phyloP scores from a whole-genome alignment of 2,329 filamentous ascomycete genomes.

The Ceratocystiopsis minuta region DNA sequence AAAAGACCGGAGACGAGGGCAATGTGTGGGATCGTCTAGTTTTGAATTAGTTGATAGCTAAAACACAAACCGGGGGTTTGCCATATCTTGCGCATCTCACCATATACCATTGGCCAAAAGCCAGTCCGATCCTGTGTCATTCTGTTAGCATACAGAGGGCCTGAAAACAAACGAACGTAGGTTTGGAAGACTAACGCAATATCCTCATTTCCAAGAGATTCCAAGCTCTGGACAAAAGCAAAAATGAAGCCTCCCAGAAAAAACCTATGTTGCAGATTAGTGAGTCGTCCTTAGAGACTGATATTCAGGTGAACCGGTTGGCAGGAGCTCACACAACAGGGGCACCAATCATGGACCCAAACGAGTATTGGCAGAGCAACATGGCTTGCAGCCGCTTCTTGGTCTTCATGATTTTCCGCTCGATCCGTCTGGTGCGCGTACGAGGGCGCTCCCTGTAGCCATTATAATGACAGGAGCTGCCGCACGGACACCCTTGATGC shows the following conservation, averaged over 20 bases:
- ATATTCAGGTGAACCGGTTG: not conserved
- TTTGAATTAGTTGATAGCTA: not conserved
- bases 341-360: constrained; percentile 13
- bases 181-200: constrained; percentile 3
- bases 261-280: constrained; percentile 5
- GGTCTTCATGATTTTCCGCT: constrained; percentile 4
- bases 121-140: constrained; percentile 1
- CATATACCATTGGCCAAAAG: constrained; percentile 12
- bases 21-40: constrained; percentile 13
- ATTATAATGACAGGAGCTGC: not conserved
- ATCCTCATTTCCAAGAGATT: constrained; percentile 7
- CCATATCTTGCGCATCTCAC: not conserved
- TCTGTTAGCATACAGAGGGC: not conserved
- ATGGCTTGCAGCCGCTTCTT: constrained; percentile 12
- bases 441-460: not conserved
- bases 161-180: too few species aligned
- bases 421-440: constrained; percentile 1
- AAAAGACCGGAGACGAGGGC: constrained; percentile 12
- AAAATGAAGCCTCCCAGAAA: constrained; percentile 14
- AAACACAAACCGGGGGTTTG: too few species aligned
- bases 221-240: constrained; percentile 9
- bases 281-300: not conserved
- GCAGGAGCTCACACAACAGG: constrained; percentile 7
- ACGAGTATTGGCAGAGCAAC: constrained; percentile 12
- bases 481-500: not conserved